These are phyloP conservation scores for Neoconidiobolus thromboides DNA, from an alignment of 371 early-diverging fungal genomes.

Conservation along the genomic window DNA sequence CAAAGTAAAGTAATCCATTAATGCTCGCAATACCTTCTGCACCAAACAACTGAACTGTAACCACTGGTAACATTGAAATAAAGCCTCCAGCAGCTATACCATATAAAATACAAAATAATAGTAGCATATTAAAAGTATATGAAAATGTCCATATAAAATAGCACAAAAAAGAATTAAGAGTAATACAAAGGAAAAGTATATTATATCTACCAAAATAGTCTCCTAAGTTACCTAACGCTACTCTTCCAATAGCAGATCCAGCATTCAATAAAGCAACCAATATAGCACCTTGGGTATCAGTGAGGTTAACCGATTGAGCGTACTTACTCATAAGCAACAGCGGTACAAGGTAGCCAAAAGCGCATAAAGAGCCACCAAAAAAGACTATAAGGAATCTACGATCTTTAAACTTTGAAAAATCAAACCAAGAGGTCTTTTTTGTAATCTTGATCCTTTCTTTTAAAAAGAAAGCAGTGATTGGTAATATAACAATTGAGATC, in stretches of 20 bases:
- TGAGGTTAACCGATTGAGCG: conserved; percentile 15
- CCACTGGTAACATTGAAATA: conserved; percentile 21
- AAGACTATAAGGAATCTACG: conserved; percentile 12
- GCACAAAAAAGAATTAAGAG: conserved; percentile 22
- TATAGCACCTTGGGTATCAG: conserved; percentile 17
- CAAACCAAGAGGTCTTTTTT: not conserved
- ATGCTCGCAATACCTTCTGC: conserved; percentile 19
- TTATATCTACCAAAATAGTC: conserved; percentile 40
- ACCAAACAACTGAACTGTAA: conserved; percentile 25
- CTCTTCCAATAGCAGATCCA: conserved; percentile 37
- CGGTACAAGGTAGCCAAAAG: conserved; percentile 16
- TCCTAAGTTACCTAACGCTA: conserved; percentile 35
- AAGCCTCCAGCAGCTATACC: conserved; percentile 37
- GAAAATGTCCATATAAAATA: conserved; percentile 40
- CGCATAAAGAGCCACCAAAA: conserved; percentile 12
- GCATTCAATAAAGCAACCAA: conserved; percentile 30
- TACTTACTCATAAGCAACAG: conserved; percentile 17
- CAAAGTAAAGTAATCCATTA: conserved; percentile 18
- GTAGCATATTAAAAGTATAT: conserved; percentile 17
- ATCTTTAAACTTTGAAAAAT: conserved; percentile 15
- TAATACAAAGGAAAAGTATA: conserved; percentile 20
- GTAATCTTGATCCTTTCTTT: not conserved
- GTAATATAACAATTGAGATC: conserved; percentile 18
- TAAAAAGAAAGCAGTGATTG: conserved; percentile 1
- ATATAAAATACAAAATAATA: conserved; percentile 30